Percentiles rank a stretch among this genome's conserved stretches.
Evolutionary conservation across 2,329 filamentous ascomycete species (phyloP).

Genomic region (Pseudogymnoascus sp.): DNA sequence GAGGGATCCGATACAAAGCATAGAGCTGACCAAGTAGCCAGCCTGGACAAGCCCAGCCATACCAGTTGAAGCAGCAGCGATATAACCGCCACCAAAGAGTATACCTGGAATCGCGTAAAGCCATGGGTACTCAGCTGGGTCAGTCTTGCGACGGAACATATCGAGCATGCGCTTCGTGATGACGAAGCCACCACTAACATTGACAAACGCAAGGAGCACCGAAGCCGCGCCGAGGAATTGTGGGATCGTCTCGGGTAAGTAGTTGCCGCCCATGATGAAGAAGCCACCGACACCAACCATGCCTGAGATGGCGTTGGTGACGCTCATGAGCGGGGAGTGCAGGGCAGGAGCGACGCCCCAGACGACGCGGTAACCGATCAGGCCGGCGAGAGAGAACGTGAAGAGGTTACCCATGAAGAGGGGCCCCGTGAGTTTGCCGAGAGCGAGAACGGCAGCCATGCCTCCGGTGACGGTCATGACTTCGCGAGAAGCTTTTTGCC

Average conservation of each 20-base stretch:
- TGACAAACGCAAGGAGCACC: slow-evolving; percentile 79
- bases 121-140: slow-evolving; percentile 84
- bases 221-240: slow-evolving; percentile 72
- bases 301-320: slow-evolving; percentile 82
- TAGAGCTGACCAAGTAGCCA: slow-evolving; percentile 75
- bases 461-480: slow-evolving; percentile 67
- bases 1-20: slow-evolving; percentile 76
- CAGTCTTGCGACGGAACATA: slow-evolving; percentile 77
- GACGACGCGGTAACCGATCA: slow-evolving; percentile 82
- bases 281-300: slow-evolving; percentile 86
- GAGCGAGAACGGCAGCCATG: slow-evolving; percentile 66
- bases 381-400: slow-evolving; percentile 72
- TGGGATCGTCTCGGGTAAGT: slow-evolving; percentile 68
- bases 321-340: slow-evolving; percentile 85
- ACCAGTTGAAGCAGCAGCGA: slow-evolving; percentile 73
- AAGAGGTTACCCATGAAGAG: slow-evolving; percentile 85
- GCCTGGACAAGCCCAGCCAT: slow-evolving; percentile 80
- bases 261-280: slow-evolving; percentile 81
- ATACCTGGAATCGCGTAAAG: slow-evolving; percentile 71
- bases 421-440: slow-evolving; percentile 75
- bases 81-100: slow-evolving; percentile 72
- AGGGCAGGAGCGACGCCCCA: slow-evolving; percentile 80
- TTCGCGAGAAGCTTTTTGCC: slow-evolving; percentile 71
- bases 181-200: slow-evolving; percentile 81
- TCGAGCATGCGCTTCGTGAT: slow-evolving; percentile 92